Percentiles rank a stretch among this genome's conserved stretches.
phyloP scores from a whole-genome alignment of 139 green algal genomes.

The Auxenochlorella protothecoides region DNA sequence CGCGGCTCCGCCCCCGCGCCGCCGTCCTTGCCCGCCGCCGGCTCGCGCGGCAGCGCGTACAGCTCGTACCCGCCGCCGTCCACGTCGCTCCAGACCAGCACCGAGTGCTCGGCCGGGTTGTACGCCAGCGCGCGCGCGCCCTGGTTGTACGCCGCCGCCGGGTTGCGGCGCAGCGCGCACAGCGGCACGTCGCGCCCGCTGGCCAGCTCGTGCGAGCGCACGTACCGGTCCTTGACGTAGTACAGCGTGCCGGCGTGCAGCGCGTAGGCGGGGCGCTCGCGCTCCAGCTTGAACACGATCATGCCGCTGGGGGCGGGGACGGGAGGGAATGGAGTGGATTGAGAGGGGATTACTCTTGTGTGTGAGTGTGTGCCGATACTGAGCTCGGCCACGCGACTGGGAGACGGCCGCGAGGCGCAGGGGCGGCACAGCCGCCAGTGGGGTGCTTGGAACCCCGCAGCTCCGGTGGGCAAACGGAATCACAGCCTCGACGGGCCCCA shows the following conservation, averaged over 20 bases:
- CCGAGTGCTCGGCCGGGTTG: slow-evolving; percentile 95
- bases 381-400: no score
- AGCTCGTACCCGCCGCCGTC: slow-evolving; percentile 95
- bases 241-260: slow-evolving; percentile 74
- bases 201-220: slow-evolving; percentile 85
- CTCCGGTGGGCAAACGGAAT: background rate
- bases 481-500: no score
- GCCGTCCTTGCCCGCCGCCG: slow-evolving; percentile 18
- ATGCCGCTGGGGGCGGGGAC: slow-evolving; percentile 67
- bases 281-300: slow-evolving; percentile 99
- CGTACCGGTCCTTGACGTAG: slow-evolving; percentile 97
- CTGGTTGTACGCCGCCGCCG: slow-evolving; percentile 25
- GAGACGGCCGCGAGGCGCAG: background rate
- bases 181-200: slow-evolving; percentile 82
- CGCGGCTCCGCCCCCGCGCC: slow-evolving; percentile 40
- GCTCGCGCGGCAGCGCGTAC: slow-evolving; percentile 84
- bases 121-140: slow-evolving; percentile 68
- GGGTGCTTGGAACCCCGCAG: background rate
- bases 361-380: no score
- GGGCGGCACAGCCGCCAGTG: background rate
- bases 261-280: slow-evolving; percentile 87
- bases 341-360: no score
- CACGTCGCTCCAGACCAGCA: slow-evolving; percentile 80
- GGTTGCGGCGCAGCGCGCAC: slow-evolving; percentile 69
- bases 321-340: no score